Percentiles rank a stretch among this genome's conserved stretches.
These are phyloP conservation scores for Spinacia oleracea DNA, from an alignment of 179 eudicot genomes.

Conservation along the genomic window DNA sequence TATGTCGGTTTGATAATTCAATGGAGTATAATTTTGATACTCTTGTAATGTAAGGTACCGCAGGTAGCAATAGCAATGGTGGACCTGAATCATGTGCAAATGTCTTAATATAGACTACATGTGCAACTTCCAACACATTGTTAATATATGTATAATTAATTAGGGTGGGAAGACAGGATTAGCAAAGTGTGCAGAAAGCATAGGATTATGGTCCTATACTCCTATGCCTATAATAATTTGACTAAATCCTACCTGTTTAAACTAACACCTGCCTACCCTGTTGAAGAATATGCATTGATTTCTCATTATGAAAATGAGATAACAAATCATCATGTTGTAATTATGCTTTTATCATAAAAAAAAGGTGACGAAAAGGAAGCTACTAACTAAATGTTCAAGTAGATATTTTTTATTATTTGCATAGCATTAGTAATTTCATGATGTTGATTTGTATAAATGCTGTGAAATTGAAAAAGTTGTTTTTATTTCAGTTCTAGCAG, in stretches of 20 bases:
- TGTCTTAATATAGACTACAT: conserved; percentile 25
- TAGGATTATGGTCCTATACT: conserved; percentile 13
- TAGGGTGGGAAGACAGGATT: conserved; percentile 18
- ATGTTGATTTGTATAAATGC: background rate
- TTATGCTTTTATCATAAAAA: conserved; percentile 9
- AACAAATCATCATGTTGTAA: background rate
- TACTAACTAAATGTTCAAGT: background rate
- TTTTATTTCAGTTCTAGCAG: too few relatives aligned
- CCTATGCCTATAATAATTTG: background rate
- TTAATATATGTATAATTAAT: too few relatives aligned
- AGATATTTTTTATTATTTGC: too few relatives aligned
- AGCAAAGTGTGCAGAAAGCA: conserved; percentile 24
- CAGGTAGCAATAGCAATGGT: conserved; percentile 16
- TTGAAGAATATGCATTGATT: conserved; percentile 23
- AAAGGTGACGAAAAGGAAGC: background rate
- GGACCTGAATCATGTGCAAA: conserved; percentile 37
- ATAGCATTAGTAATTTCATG: background rate
- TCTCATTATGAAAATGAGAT: conserved; percentile 16
- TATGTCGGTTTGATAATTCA: conserved; percentile 29
- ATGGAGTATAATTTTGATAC: background rate
- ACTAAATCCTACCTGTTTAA: conserved; percentile 19
- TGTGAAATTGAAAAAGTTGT: background rate
- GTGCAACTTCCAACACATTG: conserved; percentile 20
- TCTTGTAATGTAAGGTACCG: conserved; percentile 20
- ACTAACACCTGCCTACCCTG: conserved; percentile 33